phyloP scores from a whole-genome alignment of 305 asterid species.

The Fraxinus dipetala region DNA sequence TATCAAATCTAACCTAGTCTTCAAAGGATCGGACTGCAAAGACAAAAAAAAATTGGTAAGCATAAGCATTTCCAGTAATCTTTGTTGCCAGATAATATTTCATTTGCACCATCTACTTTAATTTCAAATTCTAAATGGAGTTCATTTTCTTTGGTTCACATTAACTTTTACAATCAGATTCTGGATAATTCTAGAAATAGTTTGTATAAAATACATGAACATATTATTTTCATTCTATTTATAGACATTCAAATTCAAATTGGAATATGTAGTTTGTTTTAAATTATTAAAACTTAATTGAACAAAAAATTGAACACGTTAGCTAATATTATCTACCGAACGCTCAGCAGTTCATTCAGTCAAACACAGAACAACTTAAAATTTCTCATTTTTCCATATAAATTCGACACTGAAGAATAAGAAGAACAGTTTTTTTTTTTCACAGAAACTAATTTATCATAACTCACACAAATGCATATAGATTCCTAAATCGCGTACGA shows the following conservation, averaged over 20 bases:
- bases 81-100: slow-evolving; percentile 33
- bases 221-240: background rate
- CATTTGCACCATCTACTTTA: background rate
- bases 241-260: background rate
- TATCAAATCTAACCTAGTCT: slow-evolving; percentile 58
- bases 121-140: background rate
- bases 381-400: background rate
- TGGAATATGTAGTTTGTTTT: background rate
- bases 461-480: background rate
- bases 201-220: background rate
- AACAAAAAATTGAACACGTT: background rate
- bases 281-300: background rate
- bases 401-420: background rate
- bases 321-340: background rate
- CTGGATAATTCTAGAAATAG: background rate
- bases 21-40: slow-evolving; percentile 57
- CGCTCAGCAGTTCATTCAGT: background rate
- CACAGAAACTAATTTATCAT: background rate
- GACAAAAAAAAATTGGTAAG: slow-evolving; percentile 44
- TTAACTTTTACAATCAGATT: background rate
- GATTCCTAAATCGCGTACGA: background rate
- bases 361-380: background rate
- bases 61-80: slow-evolving; percentile 44
- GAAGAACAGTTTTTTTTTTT: background rate
- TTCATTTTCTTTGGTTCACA: background rate